Percentiles rank a stretch among this genome's conserved stretches.
Conservation (phyloP, 495 filamentous ascomycete species). For the Aspergillus nidulans region DNA sequence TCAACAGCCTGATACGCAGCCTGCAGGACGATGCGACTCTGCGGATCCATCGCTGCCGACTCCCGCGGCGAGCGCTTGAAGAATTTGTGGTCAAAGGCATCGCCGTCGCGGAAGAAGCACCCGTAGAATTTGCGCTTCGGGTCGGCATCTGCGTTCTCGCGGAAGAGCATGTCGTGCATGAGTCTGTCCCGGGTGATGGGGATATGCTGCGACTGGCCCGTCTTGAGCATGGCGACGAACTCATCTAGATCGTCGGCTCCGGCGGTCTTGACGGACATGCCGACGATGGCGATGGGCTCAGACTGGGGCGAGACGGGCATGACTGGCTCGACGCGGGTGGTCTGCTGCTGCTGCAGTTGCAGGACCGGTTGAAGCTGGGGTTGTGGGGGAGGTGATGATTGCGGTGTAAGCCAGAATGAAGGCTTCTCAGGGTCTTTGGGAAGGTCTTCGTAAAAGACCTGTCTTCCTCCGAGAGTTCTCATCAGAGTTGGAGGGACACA, state of each 20-base stretch:
- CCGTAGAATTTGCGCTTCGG: slow-evolving; percentile 37
- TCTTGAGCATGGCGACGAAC: slow-evolving; percentile 35
- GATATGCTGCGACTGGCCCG: slow-evolving; percentile 36
- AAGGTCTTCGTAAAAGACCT: not conserved
- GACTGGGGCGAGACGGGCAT: no score
- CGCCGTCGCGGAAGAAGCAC: slow-evolving; percentile 40
- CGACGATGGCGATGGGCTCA: slow-evolving; percentile 26
- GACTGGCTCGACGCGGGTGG: no score
- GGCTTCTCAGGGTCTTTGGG: not conserved
- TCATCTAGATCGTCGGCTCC: slow-evolving; percentile 42
- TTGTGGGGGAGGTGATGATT: no score
- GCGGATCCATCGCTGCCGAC: slow-evolving; percentile 43
- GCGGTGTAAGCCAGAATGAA: no score
- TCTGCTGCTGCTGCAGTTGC: no score
- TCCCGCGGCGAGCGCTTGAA: slow-evolving; percentile 46
- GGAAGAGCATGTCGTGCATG: slow-evolving; percentile 4
- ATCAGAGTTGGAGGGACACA: not conserved
- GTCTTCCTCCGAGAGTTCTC: not conserved
- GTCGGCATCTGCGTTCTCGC: slow-evolving; percentile 13
- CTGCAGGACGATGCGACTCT: slow-evolving; percentile 45
- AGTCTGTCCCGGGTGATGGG: slow-evolving; percentile 25
- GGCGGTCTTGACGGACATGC: slow-evolving; percentile 24
- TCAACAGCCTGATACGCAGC: slow-evolving; percentile 45
- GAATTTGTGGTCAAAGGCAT: slow-evolving; percentile 48
- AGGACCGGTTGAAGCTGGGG: no score